Percentiles rank a stretch among this genome's conserved stretches.
Conservation (phyloP, 1,284 basidiomycete species). For the Sporisorium sorghi region DNA sequence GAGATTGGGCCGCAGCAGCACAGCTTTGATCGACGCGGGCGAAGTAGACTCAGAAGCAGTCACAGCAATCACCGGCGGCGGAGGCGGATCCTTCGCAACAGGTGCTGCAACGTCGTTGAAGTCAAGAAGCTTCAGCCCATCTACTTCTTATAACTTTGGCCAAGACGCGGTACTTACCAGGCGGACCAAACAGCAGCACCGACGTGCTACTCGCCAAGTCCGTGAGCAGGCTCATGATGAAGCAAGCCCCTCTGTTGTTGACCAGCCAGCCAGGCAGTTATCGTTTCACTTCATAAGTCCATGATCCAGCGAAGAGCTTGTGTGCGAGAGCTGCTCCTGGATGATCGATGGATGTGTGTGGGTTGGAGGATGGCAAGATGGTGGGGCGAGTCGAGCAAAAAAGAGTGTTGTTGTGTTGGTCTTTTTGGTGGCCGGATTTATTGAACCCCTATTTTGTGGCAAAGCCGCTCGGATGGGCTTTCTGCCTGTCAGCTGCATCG, state of each 20-base stretch:
- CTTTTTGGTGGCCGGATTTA: neutral
- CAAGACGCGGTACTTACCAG: neutral
- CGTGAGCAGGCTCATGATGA: constrained; percentile 21
- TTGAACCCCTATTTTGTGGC: constrained; percentile 3
- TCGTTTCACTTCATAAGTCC: neutral
- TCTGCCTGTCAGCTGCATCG: constrained; percentile 5
- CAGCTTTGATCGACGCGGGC: constrained; percentile 4
- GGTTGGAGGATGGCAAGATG: neutral
- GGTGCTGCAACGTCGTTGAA: constrained; percentile 1
- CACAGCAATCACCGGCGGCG: constrained; percentile 3
- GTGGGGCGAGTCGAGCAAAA: too few species aligned
- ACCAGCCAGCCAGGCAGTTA: neutral
- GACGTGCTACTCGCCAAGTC: constrained; percentile 24
- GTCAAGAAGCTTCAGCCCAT: too few species aligned
- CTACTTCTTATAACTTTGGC: too few species aligned
- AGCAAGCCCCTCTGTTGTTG: too few species aligned
- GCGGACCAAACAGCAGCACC: constrained; percentile 26
- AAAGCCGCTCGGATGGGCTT: too few species aligned
- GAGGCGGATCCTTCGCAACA: constrained; percentile 19
- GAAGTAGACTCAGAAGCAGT: neutral
- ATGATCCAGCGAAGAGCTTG: too few species aligned
- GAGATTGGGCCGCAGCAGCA: constrained; percentile 17
- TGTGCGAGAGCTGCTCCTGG: neutral
- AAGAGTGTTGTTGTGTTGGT: constrained; percentile 22
- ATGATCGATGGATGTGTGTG: neutral